Evolutionary conservation across 768 basidiomycete species (phyloP).

Genomic region (Royoungia palumana): DNA sequence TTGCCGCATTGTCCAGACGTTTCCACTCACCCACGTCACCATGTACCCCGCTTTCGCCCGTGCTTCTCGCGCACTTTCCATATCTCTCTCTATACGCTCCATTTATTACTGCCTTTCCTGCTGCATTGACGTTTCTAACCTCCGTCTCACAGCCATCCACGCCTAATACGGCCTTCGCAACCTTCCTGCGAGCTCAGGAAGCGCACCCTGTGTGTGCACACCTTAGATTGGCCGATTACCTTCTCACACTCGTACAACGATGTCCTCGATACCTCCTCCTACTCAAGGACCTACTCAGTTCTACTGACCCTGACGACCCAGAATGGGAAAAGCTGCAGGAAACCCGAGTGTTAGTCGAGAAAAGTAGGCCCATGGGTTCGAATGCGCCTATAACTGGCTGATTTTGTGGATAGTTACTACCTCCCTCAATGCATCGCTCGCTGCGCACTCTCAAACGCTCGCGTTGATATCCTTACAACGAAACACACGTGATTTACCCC

Average conservation of each 20-base stretch:
- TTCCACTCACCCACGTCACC: conserved; percentile 21
- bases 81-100: conserved; percentile 86
- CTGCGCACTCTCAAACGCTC: conserved; percentile 74
- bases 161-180: conserved; percentile 47
- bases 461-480: conserved; percentile 75
- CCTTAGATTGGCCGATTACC: conserved; percentile 79
- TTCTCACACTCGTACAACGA: conserved; percentile 82
- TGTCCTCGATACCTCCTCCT: conserved; percentile 85
- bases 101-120: conserved; percentile 76
- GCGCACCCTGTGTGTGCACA: conserved; percentile 66
- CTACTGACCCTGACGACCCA: conserved; percentile 60
- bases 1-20: conserved; percentile 52
- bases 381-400: conserved; percentile 3
- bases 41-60: conserved; percentile 47
- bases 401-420: conserved; percentile 54
- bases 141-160: conserved; percentile 48
- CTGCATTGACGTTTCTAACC: conserved; percentile 56
- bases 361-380: conserved; percentile 48
- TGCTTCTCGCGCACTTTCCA: conserved; percentile 79
- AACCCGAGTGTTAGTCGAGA: conserved; percentile 66
- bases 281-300: conserved; percentile 74
- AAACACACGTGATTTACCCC: conserved; percentile 69
- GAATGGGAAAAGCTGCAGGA: conserved; percentile 61
- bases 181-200: conserved; percentile 65
- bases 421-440: conserved; percentile 76